Evolutionary conservation across 169 alveolate genomes (phyloP), one percentile per base, ranked within the genome.

Genomic region (Plasmodium fragile): DNA sequence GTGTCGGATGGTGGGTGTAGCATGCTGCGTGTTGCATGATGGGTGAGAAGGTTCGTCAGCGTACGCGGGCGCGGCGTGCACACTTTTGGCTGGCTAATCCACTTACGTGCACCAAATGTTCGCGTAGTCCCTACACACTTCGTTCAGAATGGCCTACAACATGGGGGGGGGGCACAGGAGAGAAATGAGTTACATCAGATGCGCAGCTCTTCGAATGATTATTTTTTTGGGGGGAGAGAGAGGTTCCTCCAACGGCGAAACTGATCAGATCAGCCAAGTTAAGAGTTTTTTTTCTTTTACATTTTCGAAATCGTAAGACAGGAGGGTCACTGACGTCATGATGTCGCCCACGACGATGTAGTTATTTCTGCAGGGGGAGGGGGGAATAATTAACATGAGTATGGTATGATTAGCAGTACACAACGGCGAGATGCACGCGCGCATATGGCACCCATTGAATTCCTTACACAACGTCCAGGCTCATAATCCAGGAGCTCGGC

Each of bases 401-500:
- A n/a, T 59, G 75, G 34, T 5, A 0, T 45, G 18, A 49, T 49
- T 11, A 22, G 18, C 22, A 13, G 22, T 16, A 49, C 59, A 49
- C 6, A 18, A 13, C 22, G 7, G 22, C 18, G 22, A 0, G 0
- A n/a, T 1, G 3, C 28, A 59, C 34, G n/a, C 28, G 75, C 36
- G 36, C 75, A 65, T 18, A n/a, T 22, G n/a, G 2, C n/a, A 59
- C 73, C 75, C 7, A 18, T 28, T 65, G 45, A 3, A 6, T 30
- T 73, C 25, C 83, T 84, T 73, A 84, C 92, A 77, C n/a, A 25
- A 89, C 94, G 41, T 89, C 94, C 16, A 89, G 71, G 53, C 90
- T 89, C 94, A 79, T 89, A 4, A 89, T 89, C 94, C 94, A 89
- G 39, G 94, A 78, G 41, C 94, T 78, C 13, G 94, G 94, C 16